Conservation (phyloP, 371 early-diverging fungal species). For the Actinomortierella ambigua region DNA sequence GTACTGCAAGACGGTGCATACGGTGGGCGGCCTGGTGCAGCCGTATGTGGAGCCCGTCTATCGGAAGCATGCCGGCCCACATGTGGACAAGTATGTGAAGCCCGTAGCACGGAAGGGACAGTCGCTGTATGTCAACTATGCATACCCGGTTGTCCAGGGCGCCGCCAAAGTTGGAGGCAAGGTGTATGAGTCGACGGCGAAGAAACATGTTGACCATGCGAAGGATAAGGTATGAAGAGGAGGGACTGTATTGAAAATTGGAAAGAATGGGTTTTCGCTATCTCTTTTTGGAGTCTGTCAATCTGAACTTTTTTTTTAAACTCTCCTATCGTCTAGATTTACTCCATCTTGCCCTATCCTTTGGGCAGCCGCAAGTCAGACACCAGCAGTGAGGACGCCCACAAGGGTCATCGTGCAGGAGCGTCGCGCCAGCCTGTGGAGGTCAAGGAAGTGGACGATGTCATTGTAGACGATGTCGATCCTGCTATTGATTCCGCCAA, state of each 20-base stretch:
- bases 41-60: slow-evolving; percentile 37
- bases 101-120: slow-evolving; percentile 28
- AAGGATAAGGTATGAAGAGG: slow-evolving; percentile 31
- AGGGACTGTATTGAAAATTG: neutral
- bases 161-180: slow-evolving; percentile 20
- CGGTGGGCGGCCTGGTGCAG: slow-evolving; percentile 26
- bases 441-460: neutral
- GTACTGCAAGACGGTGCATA: slow-evolving; percentile 40
- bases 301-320: neutral
- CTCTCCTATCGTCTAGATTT: slow-evolving; percentile 10
- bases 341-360: slow-evolving; percentile 32
- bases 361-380: slow-evolving; percentile 8
- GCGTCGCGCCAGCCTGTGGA: neutral
- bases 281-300: neutral
- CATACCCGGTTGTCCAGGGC: slow-evolving; percentile 36
- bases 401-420: neutral
- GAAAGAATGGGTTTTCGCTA: neutral
- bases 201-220: slow-evolving; percentile 42
- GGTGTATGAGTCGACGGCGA: slow-evolving; percentile 32
- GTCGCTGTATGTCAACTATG: slow-evolving; percentile 33
- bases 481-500: neutral
- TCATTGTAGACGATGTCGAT: neutral
- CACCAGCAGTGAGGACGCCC: neutral
- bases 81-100: slow-evolving; percentile 36
- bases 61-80: slow-evolving; percentile 30